A percentile compares a stretch with the other conserved stretches of the same genome.
These are phyloP conservation scores for Daphne laureola DNA, from an alignment of 441 rosid species.

Conservation along the genomic window DNA sequence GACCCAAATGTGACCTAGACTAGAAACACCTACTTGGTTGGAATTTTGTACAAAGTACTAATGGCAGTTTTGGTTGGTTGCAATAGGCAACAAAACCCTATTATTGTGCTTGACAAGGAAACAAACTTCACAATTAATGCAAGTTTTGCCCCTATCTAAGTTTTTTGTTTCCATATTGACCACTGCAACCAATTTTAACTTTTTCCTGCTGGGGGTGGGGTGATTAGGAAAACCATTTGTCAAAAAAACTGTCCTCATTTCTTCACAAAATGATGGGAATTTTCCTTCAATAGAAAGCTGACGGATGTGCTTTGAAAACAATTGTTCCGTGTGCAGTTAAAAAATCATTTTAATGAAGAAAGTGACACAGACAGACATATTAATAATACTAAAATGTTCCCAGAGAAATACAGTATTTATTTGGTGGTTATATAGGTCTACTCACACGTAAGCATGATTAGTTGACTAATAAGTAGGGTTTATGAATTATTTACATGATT, in stretches of 20 bases:
- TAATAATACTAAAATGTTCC: too few relatives aligned
- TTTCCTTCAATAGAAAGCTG: background rate
- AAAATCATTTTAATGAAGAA: background rate
- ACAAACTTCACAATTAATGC: too few relatives aligned
- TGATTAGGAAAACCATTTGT: background rate
- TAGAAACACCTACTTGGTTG: too few relatives aligned
- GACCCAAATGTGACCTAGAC: too few relatives aligned
- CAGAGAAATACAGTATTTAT: background rate
- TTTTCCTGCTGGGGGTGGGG: too few relatives aligned
- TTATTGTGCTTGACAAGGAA: too few relatives aligned
- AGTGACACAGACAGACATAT: too few relatives aligned
- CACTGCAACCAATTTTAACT: too few relatives aligned
- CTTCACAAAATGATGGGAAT: background rate
- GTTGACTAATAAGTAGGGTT: constrained; percentile 7
- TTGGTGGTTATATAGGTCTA: constrained; percentile 23
- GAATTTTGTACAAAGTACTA: too few relatives aligned
- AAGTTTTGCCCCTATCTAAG: too few relatives aligned
- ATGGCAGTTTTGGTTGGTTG: too few relatives aligned
- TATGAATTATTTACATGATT: constrained; percentile 18
- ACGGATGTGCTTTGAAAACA: background rate
- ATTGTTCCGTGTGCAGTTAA: constrained; percentile 24
- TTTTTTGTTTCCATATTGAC: background rate
- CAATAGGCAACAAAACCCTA: too few relatives aligned
- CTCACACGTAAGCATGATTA: background rate
- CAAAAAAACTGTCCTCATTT: background rate